These are phyloP conservation scores for Lepiota brunneoincarnata DNA, from an alignment of 768 basidiomycete genomes.

Conservation along the genomic window DNA sequence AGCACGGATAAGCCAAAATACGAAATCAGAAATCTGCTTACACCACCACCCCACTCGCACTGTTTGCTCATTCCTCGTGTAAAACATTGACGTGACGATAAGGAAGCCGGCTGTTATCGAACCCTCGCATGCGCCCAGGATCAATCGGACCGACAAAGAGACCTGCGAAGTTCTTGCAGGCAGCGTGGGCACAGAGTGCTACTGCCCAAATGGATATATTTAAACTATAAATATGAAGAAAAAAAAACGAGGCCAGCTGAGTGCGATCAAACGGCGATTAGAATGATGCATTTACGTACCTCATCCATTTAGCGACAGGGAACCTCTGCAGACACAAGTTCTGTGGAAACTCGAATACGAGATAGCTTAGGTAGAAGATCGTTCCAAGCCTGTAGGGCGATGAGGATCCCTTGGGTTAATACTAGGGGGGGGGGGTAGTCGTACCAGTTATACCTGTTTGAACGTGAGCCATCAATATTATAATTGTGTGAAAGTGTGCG, in stretches of 20 bases:
- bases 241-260: neutral
- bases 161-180: conserved; percentile 66
- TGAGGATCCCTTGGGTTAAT: too few species aligned
- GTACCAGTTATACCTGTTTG: conserved; percentile 63
- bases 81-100: conserved; percentile 79
- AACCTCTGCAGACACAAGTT: conserved; percentile 70
- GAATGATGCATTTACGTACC: conserved; percentile 32
- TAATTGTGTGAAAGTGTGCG: conserved; percentile 14
- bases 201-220: conserved; percentile 70
- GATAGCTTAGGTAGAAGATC: conserved; percentile 70
- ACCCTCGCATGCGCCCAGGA: conserved; percentile 74
- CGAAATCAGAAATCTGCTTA: conserved; percentile 31
- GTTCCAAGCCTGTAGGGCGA: conserved; percentile 59
- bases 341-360: conserved; percentile 72
- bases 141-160: conserved; percentile 60
- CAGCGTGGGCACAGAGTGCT: conserved; percentile 59
- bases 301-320: conserved; percentile 82
- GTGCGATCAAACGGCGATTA: neutral
- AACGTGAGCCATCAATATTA: neutral
- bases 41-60: conserved; percentile 75
- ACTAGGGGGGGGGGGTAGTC: neutral
- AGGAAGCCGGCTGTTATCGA: conserved; percentile 73
- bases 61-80: conserved; percentile 70
- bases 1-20: neutral
- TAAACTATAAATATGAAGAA: conserved; percentile 30